Evolutionary conservation across 805 yeast genomes (phyloP), one percentile per base, ranked within the genome.

Genomic region (Wickerhamiella azyma): DNA sequence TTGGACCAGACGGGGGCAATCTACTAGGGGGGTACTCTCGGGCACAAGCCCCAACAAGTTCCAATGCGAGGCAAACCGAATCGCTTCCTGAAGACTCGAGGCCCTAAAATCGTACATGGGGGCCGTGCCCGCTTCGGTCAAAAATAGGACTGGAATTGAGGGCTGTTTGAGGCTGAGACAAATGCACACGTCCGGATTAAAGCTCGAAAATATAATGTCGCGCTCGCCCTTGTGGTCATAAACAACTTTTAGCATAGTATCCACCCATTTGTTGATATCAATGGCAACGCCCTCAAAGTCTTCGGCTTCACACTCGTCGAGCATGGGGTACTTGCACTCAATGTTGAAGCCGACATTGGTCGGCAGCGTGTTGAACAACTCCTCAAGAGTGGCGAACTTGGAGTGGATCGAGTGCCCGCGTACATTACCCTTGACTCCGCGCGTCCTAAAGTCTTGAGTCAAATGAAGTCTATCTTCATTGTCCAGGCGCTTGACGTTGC

Each of bases 291-390:
- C 81, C 14, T 94, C 95, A 76, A 88, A 81, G 49, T 81, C 85
- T 59, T 89, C 96, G 2, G 70, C 71, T 60, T 86, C 82, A 0
- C 94, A 88, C 65, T 89, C 97, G 60, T 85, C 94, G 43, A 85
- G 70, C 92, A 89, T 83, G 1, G 97, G 97, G 59, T 86, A 89
- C 60, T 89, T 86, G 64, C 92, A 79, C 62, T 89, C 97, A 50
- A 89, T 85, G 59, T 89, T 89, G 66, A 92, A 88, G 0, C 97
- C 97, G 13, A 88, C 94, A 48, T 72, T 74, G 48, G 71, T 68
- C 1, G 97, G 96, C 21, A 89, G 65, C 53, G 83, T 83, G 56
- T 73, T 72, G 66, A 89, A 85, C 40, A 88, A 71, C 53, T 88
- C 95, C 55, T 75, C 80, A 53, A 89, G 69, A 0, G 96, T 86